These are phyloP conservation scores for Chlamydomonas incerta DNA, from an alignment of 139 green algal species.

Conservation along the genomic window DNA sequence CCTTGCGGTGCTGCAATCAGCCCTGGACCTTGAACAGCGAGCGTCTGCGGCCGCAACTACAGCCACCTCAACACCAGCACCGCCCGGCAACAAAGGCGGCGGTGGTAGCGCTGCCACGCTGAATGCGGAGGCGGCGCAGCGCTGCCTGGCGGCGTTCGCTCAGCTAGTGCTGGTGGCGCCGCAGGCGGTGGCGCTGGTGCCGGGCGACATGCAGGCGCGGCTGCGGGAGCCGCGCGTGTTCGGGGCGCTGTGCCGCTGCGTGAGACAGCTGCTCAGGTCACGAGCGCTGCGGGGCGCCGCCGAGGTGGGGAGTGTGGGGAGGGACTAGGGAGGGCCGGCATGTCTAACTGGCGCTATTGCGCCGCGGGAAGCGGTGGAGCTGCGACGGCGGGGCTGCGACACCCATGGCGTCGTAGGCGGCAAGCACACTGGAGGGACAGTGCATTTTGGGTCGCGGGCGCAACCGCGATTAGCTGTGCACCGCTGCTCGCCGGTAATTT, in stretches of 20 bases:
- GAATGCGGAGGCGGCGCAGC: not conserved
- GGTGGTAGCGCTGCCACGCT: not conserved
- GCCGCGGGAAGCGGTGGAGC: too few species aligned
- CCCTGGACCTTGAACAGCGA: not conserved
- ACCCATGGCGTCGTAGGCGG: too few species aligned
- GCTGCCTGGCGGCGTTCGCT: constrained; percentile 36
- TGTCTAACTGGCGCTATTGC: too few species aligned
- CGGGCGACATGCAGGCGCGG: constrained; percentile 37
- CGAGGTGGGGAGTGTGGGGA: not conserved
- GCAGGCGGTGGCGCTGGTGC: constrained; percentile 22
- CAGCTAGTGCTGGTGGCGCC: constrained; percentile 48
- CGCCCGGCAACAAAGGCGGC: too few species aligned
- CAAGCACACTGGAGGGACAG: too few species aligned
- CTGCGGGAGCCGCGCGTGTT: constrained; percentile 33
- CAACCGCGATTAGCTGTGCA: too few species aligned
- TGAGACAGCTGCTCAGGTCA: not conserved
- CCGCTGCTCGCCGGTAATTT: too few species aligned
- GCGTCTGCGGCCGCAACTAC: constrained; percentile 1
- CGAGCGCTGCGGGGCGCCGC: not conserved
- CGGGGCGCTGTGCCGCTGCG: constrained; percentile 23
- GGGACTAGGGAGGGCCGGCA: too few species aligned
- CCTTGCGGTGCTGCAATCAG: constrained; percentile 23
- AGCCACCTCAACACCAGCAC: not conserved
- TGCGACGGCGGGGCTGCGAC: too few species aligned
- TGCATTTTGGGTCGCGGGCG: too few species aligned